Evolutionary conservation across 371 early-diverging fungal genomes (phyloP).

Genomic region (Capillidium heterosporum): DNA sequence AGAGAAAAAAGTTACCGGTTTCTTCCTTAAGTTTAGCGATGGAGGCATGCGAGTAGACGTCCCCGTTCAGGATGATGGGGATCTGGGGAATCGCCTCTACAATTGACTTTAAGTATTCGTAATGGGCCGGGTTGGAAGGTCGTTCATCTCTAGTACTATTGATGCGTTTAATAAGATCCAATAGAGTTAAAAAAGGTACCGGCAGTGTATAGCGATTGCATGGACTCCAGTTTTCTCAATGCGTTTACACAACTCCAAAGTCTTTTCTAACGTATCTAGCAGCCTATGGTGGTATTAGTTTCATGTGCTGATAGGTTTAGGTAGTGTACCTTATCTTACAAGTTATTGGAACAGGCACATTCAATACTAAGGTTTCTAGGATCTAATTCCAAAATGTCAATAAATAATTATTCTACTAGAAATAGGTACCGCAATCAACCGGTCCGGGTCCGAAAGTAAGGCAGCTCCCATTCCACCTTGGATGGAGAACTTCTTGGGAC

Average conservation of each 20-base stretch:
- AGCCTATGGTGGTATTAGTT: conserved; percentile 19
- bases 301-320: neutral
- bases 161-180: neutral
- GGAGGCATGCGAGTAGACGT: conserved; percentile 45
- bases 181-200: conserved; percentile 17
- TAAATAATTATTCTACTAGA: neutral
- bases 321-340: conserved; percentile 42
- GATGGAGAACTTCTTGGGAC: conserved; percentile 89
- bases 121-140: conserved; percentile 59
- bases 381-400: conserved; percentile 24
- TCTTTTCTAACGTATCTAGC: conserved; percentile 47
- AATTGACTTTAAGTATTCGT: conserved; percentile 62
- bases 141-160: conserved; percentile 44
- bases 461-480: conserved; percentile 93
- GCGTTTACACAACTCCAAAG: conserved; percentile 57
- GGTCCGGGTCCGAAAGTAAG: conserved; percentile 65
- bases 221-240: conserved; percentile 74
- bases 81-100: conserved; percentile 37
- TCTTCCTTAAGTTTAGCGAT: conserved; percentile 29
- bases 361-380: conserved; percentile 48
- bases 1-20: conserved; percentile 16
- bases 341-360: conserved; percentile 53
- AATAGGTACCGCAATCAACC: conserved; percentile 29
- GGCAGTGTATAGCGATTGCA: conserved; percentile 82
- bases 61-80: conserved; percentile 89